These are phyloP conservation scores for Syzygium syzygioides DNA, from an alignment of 441 rosid species.

Conservation along the genomic window DNA sequence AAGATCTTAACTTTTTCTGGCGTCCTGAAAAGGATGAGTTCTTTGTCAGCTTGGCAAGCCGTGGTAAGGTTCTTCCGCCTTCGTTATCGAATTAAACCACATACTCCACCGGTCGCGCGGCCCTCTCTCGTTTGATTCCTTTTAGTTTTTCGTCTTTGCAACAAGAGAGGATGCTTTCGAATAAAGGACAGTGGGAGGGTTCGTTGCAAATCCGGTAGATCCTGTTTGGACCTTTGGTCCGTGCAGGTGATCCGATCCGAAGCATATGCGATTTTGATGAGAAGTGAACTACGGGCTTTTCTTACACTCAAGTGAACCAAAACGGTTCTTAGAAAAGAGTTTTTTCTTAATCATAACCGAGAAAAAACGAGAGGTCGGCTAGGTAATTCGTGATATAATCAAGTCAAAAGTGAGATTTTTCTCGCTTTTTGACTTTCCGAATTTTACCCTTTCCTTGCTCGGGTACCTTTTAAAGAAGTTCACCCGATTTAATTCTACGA, in stretches of 20 bases:
- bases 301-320: not conserved
- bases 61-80: not conserved
- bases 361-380: not conserved
- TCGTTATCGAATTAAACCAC: accelerated
- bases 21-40: not conserved
- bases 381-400: not conserved
- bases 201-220: not conserved
- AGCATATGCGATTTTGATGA: too few relatives aligned
- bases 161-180: not conserved
- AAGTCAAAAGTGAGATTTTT: not conserved
- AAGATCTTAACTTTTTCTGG: not conserved
- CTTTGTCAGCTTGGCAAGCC: not conserved
- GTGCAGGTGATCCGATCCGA: too few relatives aligned
- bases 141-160: not conserved
- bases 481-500: not conserved
- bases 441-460: not conserved
- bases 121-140: not conserved
- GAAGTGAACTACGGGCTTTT: not conserved
- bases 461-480: not conserved
- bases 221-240: not conserved
- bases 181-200: not conserved
- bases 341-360: not conserved
- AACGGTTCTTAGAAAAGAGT: not conserved
- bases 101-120: not conserved
- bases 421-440: not conserved